Evolutionary conservation across 495 filamentous ascomycete species (phyloP), one percentile per base, ranked within the genome.

Genomic region (Cladorrhinum samala): DNA sequence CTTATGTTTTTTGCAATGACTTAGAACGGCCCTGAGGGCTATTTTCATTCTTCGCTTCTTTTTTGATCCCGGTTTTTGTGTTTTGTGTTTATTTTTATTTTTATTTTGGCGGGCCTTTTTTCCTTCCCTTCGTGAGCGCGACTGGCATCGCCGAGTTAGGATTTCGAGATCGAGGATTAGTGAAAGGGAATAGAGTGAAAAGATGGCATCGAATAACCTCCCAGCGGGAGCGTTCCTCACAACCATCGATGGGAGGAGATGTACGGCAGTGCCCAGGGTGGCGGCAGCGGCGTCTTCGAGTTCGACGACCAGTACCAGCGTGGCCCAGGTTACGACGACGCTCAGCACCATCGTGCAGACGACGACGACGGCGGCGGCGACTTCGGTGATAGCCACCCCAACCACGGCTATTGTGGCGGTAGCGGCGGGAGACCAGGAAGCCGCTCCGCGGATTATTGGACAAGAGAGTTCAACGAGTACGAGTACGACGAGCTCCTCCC

Each of bases 231-330:
- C 65, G n/a, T 69, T 60, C 24, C 64, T 74, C 54, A 74, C 76
- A 23, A 72, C 64, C 13, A 68, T 77, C 44, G 46, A 67, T 18
- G 75, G 75, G 17, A 71, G 62, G 52, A 69, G 64, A 60, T 79
- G 77, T 60, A 77, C 76, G 56, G 71, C 70, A 27, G 57, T 75
- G 47, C 75, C 76, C 36, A 73, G 67, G 49, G 53, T 49, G 23
- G 46, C 27, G n/a, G 40, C n/a, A n/a, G n/a, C 47, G 1, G 43
- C 2, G 6, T 49, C 47, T 18, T 8, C 44, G 45, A 37, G 18
- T 2, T 14, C 42, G 25, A 48, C 60, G 39, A 37, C 43, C 52
- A 27, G 65, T 36, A 44, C 19, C 49, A 56, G 58, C 46, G 27
- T 51, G 37, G 46, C 9, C 2, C 54, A 27, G 39, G 40, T 57